phyloP scores from a whole-genome alignment of 116 monocot genomes.

The Papilionanthe hybrid region DNA sequence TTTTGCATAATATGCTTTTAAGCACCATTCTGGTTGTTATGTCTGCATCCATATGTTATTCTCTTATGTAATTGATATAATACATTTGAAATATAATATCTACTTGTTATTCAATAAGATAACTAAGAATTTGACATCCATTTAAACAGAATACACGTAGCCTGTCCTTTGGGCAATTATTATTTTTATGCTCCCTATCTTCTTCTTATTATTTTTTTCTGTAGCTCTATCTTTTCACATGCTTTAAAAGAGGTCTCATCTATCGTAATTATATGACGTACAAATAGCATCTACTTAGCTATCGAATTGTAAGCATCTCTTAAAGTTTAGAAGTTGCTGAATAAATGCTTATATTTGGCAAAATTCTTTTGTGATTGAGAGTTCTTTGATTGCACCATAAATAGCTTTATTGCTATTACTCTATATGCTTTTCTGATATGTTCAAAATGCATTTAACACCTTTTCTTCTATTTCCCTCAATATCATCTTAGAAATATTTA shows the following conservation, averaged over 20 bases:
- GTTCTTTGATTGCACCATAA: not conserved
- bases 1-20: not conserved
- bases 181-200: not conserved
- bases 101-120: not conserved
- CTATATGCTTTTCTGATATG: not conserved
- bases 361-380: not conserved
- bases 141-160: not conserved
- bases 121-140: not conserved
- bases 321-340: not conserved
- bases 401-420: not conserved
- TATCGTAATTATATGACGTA: not conserved
- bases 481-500: not conserved
- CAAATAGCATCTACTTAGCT: not conserved
- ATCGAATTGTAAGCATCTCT: not conserved
- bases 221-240: not conserved
- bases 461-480: not conserved
- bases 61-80: not conserved
- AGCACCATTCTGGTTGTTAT: not conserved
- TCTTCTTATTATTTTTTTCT: too few species aligned
- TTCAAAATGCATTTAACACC: not conserved
- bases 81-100: not conserved
- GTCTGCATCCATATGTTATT: not conserved
- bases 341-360: not conserved
- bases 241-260: not conserved
- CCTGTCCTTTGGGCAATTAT: not conserved